Percentiles rank a stretch among this genome's conserved stretches.
phyloP scores from a whole-genome alignment of 139 green algal genomes.

The Chlamydomonas incerta region DNA sequence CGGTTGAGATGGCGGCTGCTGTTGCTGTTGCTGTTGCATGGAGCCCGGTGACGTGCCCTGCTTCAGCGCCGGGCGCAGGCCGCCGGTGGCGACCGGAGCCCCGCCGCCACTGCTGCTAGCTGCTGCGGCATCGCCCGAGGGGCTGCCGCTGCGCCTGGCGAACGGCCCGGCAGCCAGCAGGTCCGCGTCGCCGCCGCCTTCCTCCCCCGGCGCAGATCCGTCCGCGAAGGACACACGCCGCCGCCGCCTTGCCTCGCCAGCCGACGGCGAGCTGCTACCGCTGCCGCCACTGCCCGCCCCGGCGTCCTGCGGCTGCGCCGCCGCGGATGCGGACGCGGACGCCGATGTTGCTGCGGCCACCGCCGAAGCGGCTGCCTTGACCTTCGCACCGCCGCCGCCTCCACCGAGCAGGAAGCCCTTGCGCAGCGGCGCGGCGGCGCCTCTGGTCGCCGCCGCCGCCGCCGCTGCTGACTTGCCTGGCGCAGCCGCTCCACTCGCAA shows the following conservation, averaged over 20 bases:
- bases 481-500: no score
- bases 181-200: neutral
- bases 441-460: neutral
- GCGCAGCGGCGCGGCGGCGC: conserved; percentile 20
- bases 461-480: neutral
- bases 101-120: no score
- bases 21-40: neutral
- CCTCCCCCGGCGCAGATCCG: neutral
- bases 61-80: neutral
- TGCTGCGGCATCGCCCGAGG: no score
- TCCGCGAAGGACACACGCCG: conserved; percentile 8
- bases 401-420: conserved; percentile 51
- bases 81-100: neutral
- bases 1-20: neutral
- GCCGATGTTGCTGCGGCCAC: neutral
- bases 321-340: neutral
- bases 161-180: neutral
- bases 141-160: no score
- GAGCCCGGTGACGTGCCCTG: neutral
- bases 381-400: neutral
- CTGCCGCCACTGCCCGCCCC: neutral
- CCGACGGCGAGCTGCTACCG: neutral
- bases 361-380: neutral
- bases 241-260: no score
- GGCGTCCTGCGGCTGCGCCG: neutral